Conservation (phyloP, 768 basidiomycete genomes). For the Rhodotorula diobovata region DNA sequence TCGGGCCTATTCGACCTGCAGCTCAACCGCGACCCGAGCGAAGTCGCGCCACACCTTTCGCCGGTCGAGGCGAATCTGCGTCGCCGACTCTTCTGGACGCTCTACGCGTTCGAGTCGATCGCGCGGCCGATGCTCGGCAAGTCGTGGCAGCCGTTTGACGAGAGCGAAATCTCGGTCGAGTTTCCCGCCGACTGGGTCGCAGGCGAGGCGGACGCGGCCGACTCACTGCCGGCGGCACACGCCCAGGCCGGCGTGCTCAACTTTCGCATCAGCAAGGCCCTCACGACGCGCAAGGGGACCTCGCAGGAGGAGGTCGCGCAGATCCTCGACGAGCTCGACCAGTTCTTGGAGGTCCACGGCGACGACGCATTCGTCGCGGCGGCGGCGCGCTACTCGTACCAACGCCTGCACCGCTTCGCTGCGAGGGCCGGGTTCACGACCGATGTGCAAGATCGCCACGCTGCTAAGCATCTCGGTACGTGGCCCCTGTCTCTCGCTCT, state of each 20-base stretch:
- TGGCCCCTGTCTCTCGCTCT: background rate
- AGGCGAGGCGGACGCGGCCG: background rate
- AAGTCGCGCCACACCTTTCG: background rate
- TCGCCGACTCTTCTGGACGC: slow-evolving; percentile 24
- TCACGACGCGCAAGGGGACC: background rate
- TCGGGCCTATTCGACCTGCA: slow-evolving; percentile 2
- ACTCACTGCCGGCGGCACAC: background rate
- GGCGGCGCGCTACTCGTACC: background rate
- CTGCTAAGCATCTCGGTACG: background rate
- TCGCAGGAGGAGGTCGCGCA: background rate
- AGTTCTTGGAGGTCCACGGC: background rate
- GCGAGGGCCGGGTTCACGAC: background rate
- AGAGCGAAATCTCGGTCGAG: slow-evolving; percentile 8
- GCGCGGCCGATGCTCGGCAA: slow-evolving; percentile 8
- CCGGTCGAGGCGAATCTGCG: slow-evolving; percentile 20
- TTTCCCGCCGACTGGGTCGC: slow-evolving; percentile 1
- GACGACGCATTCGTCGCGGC: background rate
- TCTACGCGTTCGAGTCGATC: slow-evolving; percentile 5
- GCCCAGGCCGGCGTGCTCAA: slow-evolving; percentile 4
- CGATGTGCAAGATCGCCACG: background rate
- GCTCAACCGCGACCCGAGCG: slow-evolving; percentile 28
- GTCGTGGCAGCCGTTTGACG: background rate
- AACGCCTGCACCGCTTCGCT: slow-evolving; percentile 11
- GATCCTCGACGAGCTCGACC: slow-evolving; percentile 21
- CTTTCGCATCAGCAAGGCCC: slow-evolving; percentile 3